Evolutionary conservation across 148 eudicot species (phyloP).

Genomic region (Pharnaceum exiguum): DNA sequence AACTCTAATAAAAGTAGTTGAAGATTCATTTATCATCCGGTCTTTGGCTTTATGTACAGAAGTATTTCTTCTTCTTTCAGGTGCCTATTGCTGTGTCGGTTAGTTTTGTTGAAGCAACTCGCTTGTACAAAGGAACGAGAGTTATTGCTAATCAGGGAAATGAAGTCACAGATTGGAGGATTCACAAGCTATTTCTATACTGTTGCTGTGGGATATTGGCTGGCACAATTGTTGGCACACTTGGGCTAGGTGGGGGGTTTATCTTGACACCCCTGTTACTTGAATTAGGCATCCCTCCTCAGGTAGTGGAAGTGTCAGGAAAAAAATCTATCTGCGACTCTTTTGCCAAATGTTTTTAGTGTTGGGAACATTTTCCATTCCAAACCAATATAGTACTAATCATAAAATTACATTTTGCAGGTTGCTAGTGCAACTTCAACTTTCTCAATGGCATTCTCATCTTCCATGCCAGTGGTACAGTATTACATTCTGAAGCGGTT

Average conservation of each 20-base stretch:
- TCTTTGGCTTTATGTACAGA: neutral
- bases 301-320: neutral
- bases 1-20: neutral
- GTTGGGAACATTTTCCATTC: neutral
- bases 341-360: neutral
- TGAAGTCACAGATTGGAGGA: neutral
- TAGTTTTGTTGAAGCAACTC: neutral
- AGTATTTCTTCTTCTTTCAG: neutral
- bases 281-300: slow-evolving; percentile 2
- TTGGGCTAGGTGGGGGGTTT: slow-evolving; percentile 3
- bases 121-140: slow-evolving; percentile 5
- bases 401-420: neutral
- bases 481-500: slow-evolving; percentile 65
- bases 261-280: slow-evolving; percentile 6
- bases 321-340: neutral
- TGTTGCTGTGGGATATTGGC: slow-evolving; percentile 1
- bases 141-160: neutral
- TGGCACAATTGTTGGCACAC: slow-evolving; percentile 1
- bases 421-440: slow-evolving; percentile 63
- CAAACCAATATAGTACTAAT: neutral
- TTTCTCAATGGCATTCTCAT: slow-evolving; percentile 63
- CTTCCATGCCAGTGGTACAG: slow-evolving; percentile 65
- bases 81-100: slow-evolving; percentile 5
- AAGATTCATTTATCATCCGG: neutral
- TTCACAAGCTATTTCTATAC: slow-evolving; percentile 1